Percentiles rank a stretch among this genome's conserved stretches.
phyloP scores from a whole-genome alignment of 2,329 filamentous ascomycete species.

The Aciculosporium take region DNA sequence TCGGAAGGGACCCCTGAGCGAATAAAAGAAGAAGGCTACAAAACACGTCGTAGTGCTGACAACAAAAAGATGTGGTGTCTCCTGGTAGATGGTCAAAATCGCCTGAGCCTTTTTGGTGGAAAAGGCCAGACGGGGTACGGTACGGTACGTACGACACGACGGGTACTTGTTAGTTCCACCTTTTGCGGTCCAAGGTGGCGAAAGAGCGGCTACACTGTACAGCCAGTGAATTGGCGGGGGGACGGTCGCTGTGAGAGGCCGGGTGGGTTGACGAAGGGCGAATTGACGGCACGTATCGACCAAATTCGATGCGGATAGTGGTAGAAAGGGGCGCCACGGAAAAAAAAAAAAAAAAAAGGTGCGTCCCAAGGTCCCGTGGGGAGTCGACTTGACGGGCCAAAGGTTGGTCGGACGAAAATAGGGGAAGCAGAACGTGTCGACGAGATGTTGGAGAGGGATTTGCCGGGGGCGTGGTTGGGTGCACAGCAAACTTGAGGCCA shows the following conservation, averaged over 20 bases:
- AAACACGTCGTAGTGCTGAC: neutral
- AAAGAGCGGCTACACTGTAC: constrained; percentile 4
- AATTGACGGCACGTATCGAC: constrained; percentile 1
- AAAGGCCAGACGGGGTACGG: neutral
- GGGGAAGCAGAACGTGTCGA: neutral
- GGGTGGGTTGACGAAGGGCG: too few species aligned
- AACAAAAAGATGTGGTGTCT: neutral
- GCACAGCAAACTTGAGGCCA: neutral
- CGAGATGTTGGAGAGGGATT: neutral
- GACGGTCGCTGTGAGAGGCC: neutral
- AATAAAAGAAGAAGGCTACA: neutral
- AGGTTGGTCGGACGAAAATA: neutral
- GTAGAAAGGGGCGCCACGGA: neutral
- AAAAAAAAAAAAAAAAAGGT: neutral
- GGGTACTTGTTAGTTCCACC: neutral
- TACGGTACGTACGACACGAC: neutral
- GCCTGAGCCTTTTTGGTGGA: neutral
- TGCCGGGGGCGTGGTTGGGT: neutral
- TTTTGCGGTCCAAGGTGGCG: constrained; percentile 1
- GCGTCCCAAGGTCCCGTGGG: neutral
- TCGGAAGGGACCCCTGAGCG: neutral
- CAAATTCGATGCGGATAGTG: constrained; percentile 1
- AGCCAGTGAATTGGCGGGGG: constrained; percentile 3
- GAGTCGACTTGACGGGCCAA: neutral
- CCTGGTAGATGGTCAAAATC: constrained; percentile 1